Evolutionary conservation across 1,139 yeast species (phyloP).

Genomic region (Protomyces gravidus): DNA sequence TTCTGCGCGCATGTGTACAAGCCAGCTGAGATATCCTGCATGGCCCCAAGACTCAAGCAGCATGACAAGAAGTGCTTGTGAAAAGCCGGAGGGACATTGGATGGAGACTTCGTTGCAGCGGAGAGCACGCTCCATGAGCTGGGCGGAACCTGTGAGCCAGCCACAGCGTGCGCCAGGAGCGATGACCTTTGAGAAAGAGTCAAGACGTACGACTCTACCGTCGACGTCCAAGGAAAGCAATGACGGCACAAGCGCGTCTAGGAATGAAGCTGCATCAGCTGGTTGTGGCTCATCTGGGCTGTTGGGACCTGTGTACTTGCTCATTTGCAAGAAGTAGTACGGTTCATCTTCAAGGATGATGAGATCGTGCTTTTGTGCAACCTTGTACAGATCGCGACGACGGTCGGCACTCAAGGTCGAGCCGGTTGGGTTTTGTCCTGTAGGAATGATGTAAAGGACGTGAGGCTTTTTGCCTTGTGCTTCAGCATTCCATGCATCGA

Average conservation of each 20-base stretch:
- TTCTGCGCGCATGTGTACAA: constrained; percentile 74
- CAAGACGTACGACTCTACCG: constrained; percentile 86
- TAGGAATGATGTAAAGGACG: constrained; percentile 76
- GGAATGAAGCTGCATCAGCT: constrained; percentile 52
- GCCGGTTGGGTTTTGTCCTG: constrained; percentile 96
- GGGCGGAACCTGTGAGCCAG: constrained; percentile 77
- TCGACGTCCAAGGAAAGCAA: constrained; percentile 74
- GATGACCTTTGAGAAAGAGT: constrained; percentile 83
- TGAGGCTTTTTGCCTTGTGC: constrained; percentile 58
- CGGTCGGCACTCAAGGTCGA: constrained; percentile 68
- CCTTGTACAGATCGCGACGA: constrained; percentile 62
- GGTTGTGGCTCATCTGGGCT: constrained; percentile 43
- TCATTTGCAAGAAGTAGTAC: constrained; percentile 82
- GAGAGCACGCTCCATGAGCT: constrained; percentile 60
- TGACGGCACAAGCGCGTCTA: constrained; percentile 68
- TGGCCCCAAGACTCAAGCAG: constrained; percentile 69
- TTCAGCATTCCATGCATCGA: constrained; percentile 58
- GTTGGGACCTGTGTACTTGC: constrained; percentile 37
- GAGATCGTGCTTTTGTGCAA: constrained; percentile 75
- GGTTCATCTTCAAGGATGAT: constrained; percentile 88
- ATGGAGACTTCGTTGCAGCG: constrained; percentile 77
- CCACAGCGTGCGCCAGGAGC: constrained; percentile 93
- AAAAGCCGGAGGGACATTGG: constrained; percentile 78
- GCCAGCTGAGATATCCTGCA: constrained; percentile 77
- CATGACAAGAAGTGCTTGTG: constrained; percentile 66